A percentile compares a stretch with the other conserved stretches of the same genome.
phyloP scores from a whole-genome alignment of 2,329 filamentous ascomycete genomes.

The Pseudogymnoascus sp. region DNA sequence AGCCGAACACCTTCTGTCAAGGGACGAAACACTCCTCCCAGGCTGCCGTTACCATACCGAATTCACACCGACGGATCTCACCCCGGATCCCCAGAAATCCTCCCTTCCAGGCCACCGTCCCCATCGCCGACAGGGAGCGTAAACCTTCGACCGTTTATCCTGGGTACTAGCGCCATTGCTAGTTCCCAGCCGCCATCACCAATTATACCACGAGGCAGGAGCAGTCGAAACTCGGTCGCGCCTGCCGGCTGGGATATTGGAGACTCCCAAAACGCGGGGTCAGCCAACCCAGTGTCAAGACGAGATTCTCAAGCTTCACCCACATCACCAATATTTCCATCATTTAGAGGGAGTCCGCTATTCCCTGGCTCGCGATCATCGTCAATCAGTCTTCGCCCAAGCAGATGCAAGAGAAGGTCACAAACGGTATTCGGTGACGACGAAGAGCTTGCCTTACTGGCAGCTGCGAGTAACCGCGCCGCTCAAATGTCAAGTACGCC shows the following conservation, averaged over 20 bases:
- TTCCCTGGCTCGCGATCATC: neutral
- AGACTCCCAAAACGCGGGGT: neutral
- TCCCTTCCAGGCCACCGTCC: neutral
- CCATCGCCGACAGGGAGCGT: neutral
- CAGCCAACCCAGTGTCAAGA: neutral
- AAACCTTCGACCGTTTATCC: neutral
- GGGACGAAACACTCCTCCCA: neutral
- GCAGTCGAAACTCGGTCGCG: neutral
- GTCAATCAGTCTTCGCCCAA: neutral
- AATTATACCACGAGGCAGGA: neutral
- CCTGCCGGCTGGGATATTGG: neutral
- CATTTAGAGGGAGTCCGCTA: neutral
- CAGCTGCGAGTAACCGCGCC: neutral
- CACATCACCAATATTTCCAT: conserved; percentile 3
- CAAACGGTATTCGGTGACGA: neutral
- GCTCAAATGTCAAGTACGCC: neutral
- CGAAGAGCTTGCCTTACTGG: neutral
- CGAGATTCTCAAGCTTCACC: neutral
- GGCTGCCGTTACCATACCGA: conserved; percentile 1
- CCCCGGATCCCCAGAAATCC: neutral
- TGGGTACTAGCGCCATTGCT: neutral
- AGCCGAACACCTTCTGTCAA: neutral
- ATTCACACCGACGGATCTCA: neutral
- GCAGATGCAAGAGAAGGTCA: neutral
- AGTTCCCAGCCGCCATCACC: neutral